A percentile compares a stretch with the other conserved stretches of the same genome.
These are phyloP conservation scores for Wolfiporia cocos DNA, from an alignment of 1,284 basidiomycete species.

Conservation along the genomic window DNA sequence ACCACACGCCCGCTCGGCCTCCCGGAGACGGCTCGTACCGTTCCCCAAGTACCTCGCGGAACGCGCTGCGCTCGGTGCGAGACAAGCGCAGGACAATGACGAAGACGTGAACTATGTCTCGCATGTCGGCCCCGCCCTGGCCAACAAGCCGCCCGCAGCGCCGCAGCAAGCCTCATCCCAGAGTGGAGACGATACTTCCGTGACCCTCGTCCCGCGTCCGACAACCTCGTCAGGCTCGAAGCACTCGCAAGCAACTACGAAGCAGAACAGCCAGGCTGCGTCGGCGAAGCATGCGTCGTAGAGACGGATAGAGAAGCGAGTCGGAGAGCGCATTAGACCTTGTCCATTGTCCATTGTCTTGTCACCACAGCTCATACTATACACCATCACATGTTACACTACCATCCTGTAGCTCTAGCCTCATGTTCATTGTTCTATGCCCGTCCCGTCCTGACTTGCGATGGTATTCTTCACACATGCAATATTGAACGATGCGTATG, in stretches of 20 bases:
- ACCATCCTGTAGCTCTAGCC: no score
- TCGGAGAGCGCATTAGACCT: no score
- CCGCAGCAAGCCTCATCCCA: background rate
- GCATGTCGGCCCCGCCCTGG: background rate
- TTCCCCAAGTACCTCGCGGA: slow-evolving; percentile 10
- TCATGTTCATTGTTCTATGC: no score
- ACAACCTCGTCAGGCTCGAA: background rate
- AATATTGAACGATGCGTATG: background rate
- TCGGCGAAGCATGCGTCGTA: slow-evolving; percentile 2
- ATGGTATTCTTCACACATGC: background rate
- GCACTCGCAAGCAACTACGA: background rate
- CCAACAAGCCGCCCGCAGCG: background rate
- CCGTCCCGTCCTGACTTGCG: no score
- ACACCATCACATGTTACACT: no score
- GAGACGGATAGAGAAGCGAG: no score
- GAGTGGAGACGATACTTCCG: slow-evolving; percentile 3
- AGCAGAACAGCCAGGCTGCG: no score
- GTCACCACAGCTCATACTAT: no score
- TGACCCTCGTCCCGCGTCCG: slow-evolving; percentile 6
- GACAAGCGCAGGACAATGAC: background rate
- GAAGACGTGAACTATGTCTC: slow-evolving; percentile 4
- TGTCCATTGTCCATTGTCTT: no score
- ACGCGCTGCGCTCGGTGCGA: slow-evolving; percentile 6
- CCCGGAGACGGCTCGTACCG: slow-evolving; percentile 1
- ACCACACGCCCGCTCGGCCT: background rate